These are phyloP conservation scores for Cryphonectria radicalis DNA, from an alignment of 2,329 filamentous ascomycete genomes.

Conservation along the genomic window DNA sequence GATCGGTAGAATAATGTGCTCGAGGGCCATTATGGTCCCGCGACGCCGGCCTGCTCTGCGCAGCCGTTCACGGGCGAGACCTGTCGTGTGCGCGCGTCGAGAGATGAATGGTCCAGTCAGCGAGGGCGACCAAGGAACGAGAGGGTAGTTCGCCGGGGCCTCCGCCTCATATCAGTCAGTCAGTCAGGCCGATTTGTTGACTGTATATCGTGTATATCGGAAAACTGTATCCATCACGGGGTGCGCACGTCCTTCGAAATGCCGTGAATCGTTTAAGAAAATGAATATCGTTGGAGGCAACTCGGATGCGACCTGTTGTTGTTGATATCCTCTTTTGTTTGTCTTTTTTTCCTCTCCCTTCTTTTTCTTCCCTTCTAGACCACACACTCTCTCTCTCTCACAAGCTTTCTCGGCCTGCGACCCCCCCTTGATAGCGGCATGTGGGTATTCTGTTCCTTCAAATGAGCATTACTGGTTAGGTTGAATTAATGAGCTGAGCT, in stretches of 20 bases:
- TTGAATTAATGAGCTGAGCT: neutral
- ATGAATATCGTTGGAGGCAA: neutral
- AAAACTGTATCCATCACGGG: neutral
- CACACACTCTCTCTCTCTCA: neutral
- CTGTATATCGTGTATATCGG: neutral
- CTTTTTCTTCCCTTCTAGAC: neutral
- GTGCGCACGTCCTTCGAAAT: neutral
- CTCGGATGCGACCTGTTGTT: neutral
- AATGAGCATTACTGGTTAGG: neutral
- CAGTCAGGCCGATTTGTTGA: neutral
- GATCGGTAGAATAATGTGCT: conserved; percentile 30
- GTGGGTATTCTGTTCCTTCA: neutral
- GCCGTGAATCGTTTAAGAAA: neutral
- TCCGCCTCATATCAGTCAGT: conserved; percentile 1
- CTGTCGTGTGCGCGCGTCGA: neutral
- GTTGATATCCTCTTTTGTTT: neutral
- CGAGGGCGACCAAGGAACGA: neutral
- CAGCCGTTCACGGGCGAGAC: neutral
- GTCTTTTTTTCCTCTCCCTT: neutral
- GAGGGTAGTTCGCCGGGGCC: neutral
- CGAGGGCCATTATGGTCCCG: neutral
- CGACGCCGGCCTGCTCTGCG: neutral
- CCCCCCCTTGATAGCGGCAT: neutral
- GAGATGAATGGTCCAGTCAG: neutral
- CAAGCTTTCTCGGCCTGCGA: neutral